phyloP scores from a whole-genome alignment of 306 rosid species.

The Senna tora region DNA sequence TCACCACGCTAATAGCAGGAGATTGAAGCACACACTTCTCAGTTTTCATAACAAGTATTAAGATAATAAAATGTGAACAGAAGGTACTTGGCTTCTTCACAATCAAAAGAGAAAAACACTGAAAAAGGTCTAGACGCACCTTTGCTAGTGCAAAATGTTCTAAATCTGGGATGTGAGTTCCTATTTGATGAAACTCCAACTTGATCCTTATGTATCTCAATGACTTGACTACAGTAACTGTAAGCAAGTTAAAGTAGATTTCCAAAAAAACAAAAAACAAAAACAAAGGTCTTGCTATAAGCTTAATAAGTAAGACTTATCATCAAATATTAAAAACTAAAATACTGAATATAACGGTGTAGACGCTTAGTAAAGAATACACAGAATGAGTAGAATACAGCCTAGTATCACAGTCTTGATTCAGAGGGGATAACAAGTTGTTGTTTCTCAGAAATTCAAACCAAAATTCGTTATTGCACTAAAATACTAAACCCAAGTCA shows the following conservation, averaged over 20 bases:
- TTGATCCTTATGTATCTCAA: conserved; percentile 48
- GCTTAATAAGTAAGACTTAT: neutral
- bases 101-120: neutral
- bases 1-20: neutral
- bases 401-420: neutral
- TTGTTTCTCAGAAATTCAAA: neutral
- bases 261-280: too few species aligned
- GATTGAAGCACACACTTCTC: conserved; percentile 18
- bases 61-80: neutral
- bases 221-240: conserved; percentile 50
- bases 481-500: neutral
- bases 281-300: conserved; percentile 5
- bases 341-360: neutral
- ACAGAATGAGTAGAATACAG: neutral
- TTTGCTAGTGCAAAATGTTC: conserved; percentile 63
- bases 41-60: neutral
- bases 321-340: neutral
- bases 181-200: conserved; percentile 53
- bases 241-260: conserved; percentile 37
- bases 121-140: conserved; percentile 44
- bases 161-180: conserved; percentile 54
- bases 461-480: neutral
- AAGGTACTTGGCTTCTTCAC: conserved; percentile 8
- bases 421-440: neutral
- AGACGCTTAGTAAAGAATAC: neutral